Evolutionary conservation across 768 basidiomycete genomes (phyloP).

Genomic region (Pleurotus cornucopiae): DNA sequence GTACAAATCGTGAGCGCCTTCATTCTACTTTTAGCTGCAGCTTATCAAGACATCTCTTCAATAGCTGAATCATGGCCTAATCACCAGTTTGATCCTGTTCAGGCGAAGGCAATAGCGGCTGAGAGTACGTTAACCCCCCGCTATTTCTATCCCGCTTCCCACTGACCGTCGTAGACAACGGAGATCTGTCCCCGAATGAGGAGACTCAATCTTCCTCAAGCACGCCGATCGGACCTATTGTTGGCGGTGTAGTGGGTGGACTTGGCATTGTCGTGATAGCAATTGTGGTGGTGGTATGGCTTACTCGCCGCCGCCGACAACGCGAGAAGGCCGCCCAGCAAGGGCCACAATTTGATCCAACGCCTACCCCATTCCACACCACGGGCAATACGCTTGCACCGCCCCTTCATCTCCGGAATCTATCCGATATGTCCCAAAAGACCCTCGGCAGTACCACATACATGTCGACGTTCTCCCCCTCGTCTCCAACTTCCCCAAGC

Average conservation of each 20-base stretch:
- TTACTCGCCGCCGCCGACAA: constrained; percentile 10
- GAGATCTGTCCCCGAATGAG: background rate
- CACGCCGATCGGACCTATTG: constrained; percentile 2
- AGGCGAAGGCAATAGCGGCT: background rate
- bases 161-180: background rate
- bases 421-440: constrained; percentile 6
- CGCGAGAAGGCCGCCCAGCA: constrained; percentile 7
- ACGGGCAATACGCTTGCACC: background rate
- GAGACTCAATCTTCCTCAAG: background rate
- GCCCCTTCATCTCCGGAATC: constrained; percentile 4
- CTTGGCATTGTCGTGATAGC: constrained; percentile 1
- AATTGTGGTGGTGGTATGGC: constrained; percentile 10
- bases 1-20: constrained; percentile 8
- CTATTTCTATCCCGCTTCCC: background rate
- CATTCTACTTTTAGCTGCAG: background rate
- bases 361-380: background rate
- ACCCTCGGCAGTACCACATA: background rate
- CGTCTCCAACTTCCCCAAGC: constrained; percentile 1
- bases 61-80: constrained; percentile 7
- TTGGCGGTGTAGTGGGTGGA: constrained; percentile 8
- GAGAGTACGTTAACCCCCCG: background rate
- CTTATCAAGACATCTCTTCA: background rate
- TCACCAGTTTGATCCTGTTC: constrained; percentile 4
- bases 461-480: background rate
- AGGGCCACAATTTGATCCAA: background rate